phyloP scores from a whole-genome alignment of 2,329 filamentous ascomycete genomes.

The Alternaria novae-zelandiae region DNA sequence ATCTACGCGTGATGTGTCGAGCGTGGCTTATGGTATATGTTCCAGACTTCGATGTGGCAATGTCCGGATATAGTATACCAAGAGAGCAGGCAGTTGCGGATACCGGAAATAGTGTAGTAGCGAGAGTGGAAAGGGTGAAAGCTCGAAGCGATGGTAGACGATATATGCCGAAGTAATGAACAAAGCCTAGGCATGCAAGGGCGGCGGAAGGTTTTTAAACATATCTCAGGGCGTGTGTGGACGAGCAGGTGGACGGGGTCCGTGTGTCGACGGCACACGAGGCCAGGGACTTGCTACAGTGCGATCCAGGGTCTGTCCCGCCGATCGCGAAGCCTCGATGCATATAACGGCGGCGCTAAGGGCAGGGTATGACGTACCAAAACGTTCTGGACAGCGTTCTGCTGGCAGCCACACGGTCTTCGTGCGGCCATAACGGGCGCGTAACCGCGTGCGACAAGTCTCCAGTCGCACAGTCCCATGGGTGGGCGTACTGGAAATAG shows the following conservation, averaged over 20 bases:
- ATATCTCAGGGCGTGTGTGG: constrained; percentile 7
- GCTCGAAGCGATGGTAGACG: neutral
- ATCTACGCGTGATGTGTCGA: constrained; percentile 8
- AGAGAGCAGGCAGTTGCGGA: neutral
- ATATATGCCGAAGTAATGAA: constrained; percentile 8
- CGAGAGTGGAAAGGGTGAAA: neutral
- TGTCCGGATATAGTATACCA: constrained; percentile 5
- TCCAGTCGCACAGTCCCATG: constrained; percentile 6
- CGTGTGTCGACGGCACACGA: constrained; percentile 12
- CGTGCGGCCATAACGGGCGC: constrained; percentile 12
- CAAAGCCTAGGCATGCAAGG: constrained; percentile 8
- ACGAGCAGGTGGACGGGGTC: constrained; percentile 29
- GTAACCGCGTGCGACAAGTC: constrained; percentile 12
- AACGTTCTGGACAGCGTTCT: constrained; percentile 24
- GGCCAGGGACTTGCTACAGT: constrained; percentile 1
- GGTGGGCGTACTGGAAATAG: constrained; percentile 14
- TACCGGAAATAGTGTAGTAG: neutral
- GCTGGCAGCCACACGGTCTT: constrained; percentile 13
- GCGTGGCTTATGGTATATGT: neutral
- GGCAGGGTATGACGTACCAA: constrained; percentile 27
- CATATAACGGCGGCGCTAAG: constrained; percentile 27
- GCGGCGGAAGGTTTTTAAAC: constrained; percentile 25
- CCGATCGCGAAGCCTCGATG: constrained; percentile 35
- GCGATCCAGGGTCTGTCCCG: constrained; percentile 24
- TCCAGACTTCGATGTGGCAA: constrained; percentile 16